phyloP scores from a whole-genome alignment of 139 green algal genomes.

The Nannochloris sp. region DNA sequence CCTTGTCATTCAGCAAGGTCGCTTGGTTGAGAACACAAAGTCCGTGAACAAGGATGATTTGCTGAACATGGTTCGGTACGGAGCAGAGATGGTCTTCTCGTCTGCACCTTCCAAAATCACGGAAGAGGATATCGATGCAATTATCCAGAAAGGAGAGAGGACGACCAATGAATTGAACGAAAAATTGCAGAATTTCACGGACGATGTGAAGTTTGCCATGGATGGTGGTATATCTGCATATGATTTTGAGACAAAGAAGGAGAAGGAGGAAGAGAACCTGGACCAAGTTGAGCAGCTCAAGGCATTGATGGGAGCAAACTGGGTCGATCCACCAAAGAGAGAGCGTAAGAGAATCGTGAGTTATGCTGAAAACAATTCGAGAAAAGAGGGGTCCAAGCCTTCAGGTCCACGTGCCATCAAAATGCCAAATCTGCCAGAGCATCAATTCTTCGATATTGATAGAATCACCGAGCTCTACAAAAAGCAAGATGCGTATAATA shows the following conservation, averaged over 20 bases:
- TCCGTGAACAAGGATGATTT: slow-evolving; percentile 97
- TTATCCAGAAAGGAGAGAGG: slow-evolving; percentile 87
- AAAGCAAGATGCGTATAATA: slow-evolving; percentile 70
- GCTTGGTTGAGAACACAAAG: slow-evolving; percentile 83
- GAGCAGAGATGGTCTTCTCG: slow-evolving; percentile 94
- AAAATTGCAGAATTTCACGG: slow-evolving; percentile 93
- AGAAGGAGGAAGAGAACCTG: slow-evolving; percentile 17
- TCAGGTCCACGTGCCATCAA: slow-evolving; percentile 67
- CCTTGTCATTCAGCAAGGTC: slow-evolving; percentile 98
- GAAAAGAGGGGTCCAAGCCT: slow-evolving; percentile 12
- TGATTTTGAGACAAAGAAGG: slow-evolving; percentile 72
- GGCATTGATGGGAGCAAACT: slow-evolving; percentile 65
- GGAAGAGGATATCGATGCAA: slow-evolving; percentile 89
- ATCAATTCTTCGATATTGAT: slow-evolving; percentile 92
- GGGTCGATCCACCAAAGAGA: slow-evolving; percentile 91
- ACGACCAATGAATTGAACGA: slow-evolving; percentile 84
- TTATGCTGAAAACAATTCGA: slow-evolving; percentile 69
- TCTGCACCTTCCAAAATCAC: slow-evolving; percentile 55
- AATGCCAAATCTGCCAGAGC: slow-evolving; percentile 87
- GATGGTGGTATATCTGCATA: slow-evolving; percentile 79
- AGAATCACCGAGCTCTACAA: slow-evolving; percentile 81
- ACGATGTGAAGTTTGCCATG: slow-evolving; percentile 91
- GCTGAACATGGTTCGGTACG: slow-evolving; percentile 94
- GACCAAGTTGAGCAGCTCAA: slow-evolving; percentile 44
- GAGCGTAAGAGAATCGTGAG: slow-evolving; percentile 86